A percentile compares a stretch with the other conserved stretches of the same genome.
phyloP scores from a whole-genome alignment of 306 rosid genomes.

The Quillaja saponaria region DNA sequence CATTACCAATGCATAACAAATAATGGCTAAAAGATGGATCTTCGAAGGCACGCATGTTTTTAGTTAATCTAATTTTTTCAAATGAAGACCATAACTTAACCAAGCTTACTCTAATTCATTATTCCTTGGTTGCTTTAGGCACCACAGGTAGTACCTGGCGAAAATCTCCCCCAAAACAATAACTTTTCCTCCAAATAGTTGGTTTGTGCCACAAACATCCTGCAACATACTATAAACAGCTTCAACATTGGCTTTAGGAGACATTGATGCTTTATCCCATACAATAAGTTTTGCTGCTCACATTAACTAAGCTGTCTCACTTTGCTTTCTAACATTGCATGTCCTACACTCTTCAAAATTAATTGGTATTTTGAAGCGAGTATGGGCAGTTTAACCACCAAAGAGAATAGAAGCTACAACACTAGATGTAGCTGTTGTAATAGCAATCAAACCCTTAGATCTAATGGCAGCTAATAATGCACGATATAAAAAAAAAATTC shows the following conservation, averaged over 20 bases:
- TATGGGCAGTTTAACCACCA: too few relatives aligned
- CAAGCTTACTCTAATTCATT: neutral
- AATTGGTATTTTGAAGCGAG: too few relatives aligned
- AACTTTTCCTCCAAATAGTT: neutral
- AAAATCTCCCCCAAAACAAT: too few relatives aligned
- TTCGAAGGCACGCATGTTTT: neutral
- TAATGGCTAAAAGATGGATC: neutral
- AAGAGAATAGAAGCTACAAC: too few relatives aligned
- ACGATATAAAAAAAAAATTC: too few relatives aligned
- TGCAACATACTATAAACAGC: neutral
- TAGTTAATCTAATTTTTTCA: neutral
- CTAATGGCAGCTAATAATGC: too few relatives aligned
- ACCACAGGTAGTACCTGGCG: neutral
- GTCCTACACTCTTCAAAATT: too few relatives aligned
- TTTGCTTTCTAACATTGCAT: too few relatives aligned
- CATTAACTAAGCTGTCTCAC: neutral
- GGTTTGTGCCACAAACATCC: neutral
- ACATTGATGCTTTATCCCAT: constrained; percentile 9
- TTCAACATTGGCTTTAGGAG: neutral
- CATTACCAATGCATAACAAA: neutral
- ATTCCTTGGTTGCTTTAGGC: neutral
- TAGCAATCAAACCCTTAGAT: too few relatives aligned
- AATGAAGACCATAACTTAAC: neutral
- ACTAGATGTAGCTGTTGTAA: too few relatives aligned
- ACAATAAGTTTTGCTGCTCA: neutral